Conservation (phyloP, 2,329 filamentous ascomycete genomes). For the Claviceps citrina region DNA sequence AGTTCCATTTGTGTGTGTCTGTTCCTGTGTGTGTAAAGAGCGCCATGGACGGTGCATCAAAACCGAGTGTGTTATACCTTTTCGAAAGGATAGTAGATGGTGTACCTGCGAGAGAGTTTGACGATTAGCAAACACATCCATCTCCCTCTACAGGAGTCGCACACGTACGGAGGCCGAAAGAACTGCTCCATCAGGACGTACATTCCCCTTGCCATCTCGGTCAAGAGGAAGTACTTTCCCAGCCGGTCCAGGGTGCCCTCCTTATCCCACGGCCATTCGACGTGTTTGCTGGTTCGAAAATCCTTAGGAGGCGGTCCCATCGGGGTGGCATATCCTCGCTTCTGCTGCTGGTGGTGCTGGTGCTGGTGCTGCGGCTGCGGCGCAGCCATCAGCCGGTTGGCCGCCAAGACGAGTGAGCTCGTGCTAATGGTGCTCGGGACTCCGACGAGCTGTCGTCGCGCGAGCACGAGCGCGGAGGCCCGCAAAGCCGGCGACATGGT, state of each 20-base stretch:
- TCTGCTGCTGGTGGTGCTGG: slow-evolving; percentile 14
- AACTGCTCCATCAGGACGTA: slow-evolving; percentile 95
- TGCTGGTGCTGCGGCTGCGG: slow-evolving; percentile 13
- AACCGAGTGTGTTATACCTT: slow-evolving; percentile 42
- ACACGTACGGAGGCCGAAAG: slow-evolving; percentile 91
- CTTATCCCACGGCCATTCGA: slow-evolving; percentile 65
- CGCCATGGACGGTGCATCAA: background rate
- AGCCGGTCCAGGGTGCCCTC: slow-evolving; percentile 69
- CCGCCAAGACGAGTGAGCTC: slow-evolving; percentile 11
- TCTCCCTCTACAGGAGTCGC: no score
- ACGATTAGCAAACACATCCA: slow-evolving; percentile 1
- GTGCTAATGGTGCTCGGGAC: slow-evolving; percentile 10
- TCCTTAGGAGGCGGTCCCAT: slow-evolving; percentile 62
- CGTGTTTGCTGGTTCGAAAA: slow-evolving; percentile 61
- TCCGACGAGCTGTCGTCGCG: slow-evolving; percentile 21
- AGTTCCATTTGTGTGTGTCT: no score
- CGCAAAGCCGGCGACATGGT: slow-evolving; percentile 20
- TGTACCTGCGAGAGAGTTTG: slow-evolving; percentile 50
- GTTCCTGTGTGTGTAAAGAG: no score
- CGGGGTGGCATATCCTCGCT: slow-evolving; percentile 47
- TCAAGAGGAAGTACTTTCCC: slow-evolving; percentile 87
- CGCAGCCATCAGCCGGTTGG: slow-evolving; percentile 7
- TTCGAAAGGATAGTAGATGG: slow-evolving; percentile 97
- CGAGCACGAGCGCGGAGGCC: slow-evolving; percentile 19
- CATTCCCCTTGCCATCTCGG: slow-evolving; percentile 95